These are phyloP conservation scores for Petunia secreta DNA, from an alignment of 257 asterid genomes.

Conservation along the genomic window DNA sequence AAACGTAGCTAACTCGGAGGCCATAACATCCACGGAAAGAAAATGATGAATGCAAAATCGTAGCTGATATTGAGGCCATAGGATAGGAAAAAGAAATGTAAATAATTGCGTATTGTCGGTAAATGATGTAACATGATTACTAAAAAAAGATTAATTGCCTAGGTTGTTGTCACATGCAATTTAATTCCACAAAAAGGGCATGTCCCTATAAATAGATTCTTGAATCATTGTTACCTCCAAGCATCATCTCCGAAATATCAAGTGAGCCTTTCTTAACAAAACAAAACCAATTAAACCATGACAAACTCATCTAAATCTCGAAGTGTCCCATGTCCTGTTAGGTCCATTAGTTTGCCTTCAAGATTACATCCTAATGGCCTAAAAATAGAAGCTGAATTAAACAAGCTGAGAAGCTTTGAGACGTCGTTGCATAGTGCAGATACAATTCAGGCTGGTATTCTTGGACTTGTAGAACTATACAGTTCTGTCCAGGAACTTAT, in stretches of 20 bases:
- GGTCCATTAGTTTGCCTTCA: constrained; percentile 86
- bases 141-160: constrained; percentile 38
- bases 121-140: constrained; percentile 42
- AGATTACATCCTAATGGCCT: constrained; percentile 56
- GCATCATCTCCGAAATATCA: not conserved
- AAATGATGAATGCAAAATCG: constrained; percentile 16
- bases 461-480: constrained; percentile 39
- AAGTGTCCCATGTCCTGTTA: constrained; percentile 41
- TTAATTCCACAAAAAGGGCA: constrained; percentile 7
- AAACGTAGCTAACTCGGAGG: constrained; percentile 33
- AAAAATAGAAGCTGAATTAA: constrained; percentile 48
- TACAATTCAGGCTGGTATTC: constrained; percentile 39
- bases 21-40: constrained; percentile 22
- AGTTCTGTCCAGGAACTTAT: constrained; percentile 36
- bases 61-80: constrained; percentile 38
- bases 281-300: constrained; percentile 39
- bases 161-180: constrained; percentile 49
- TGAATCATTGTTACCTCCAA: constrained; percentile 25
- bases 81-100: constrained; percentile 14
- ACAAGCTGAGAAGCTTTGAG: constrained; percentile 45
- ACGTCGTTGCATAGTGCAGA: constrained; percentile 36
- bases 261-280: not conserved
- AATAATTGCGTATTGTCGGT: constrained; percentile 42
- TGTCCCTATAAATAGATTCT: constrained; percentile 46
- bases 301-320: constrained; percentile 38